Conservation (phyloP, 305 asterid genomes). For the Rubia balearica region DNA sequence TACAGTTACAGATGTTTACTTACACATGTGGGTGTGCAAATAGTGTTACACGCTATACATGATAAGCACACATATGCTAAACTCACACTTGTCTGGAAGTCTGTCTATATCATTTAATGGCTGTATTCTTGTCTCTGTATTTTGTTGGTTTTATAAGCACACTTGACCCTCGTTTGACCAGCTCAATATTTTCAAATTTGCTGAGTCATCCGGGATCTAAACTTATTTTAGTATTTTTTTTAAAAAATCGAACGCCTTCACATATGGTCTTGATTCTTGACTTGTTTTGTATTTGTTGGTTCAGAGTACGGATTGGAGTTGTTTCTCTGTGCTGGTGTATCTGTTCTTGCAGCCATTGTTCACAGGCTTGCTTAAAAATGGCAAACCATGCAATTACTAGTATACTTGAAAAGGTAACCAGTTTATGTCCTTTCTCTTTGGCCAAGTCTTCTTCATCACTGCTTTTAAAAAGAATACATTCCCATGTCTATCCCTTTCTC, state of each 20-base stretch:
- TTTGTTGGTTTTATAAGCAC: not conserved
- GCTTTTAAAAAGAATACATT: not conserved
- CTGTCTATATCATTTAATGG: not conserved
- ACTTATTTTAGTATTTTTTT: not conserved
- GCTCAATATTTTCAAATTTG: not conserved
- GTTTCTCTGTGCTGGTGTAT: constrained; percentile 22
- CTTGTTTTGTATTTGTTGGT: constrained; percentile 5
- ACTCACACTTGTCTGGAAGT: not conserved
- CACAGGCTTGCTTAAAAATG: constrained; percentile 37
- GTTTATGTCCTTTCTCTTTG: constrained; percentile 11
- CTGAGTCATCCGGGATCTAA: not conserved
- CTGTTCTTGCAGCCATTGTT: constrained; percentile 10
- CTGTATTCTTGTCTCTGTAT: not conserved
- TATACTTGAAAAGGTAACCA: constrained; percentile 82
- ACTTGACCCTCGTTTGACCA: not conserved
- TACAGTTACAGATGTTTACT: not conserved
- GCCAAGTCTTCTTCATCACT: not conserved
- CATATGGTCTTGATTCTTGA: not conserved
- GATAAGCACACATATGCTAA: not conserved
- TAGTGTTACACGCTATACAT: not conserved
- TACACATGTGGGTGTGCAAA: no score
- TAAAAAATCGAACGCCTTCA: not conserved
- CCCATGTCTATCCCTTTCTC: not conserved
- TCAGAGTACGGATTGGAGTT: constrained; percentile 8
- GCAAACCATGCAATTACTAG: constrained; percentile 66